Base-by-base conservation (phyloP, 768 basidiomycete genomes). In the Hebeloma cylindrosporum region DNA sequence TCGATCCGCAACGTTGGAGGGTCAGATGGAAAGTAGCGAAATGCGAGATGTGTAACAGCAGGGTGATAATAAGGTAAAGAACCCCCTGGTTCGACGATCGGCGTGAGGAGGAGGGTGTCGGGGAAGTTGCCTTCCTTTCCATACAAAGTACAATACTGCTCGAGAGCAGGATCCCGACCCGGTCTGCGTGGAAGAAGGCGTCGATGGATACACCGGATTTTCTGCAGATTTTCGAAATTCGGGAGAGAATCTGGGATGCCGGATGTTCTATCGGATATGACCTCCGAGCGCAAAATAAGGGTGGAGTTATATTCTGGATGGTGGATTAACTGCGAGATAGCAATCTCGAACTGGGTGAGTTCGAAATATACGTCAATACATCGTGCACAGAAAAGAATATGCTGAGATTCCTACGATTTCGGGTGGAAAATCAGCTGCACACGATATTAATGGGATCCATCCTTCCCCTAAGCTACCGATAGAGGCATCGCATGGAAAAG, bases 231-330 rank as follows among this genome's bases (percentile, higher is more conserved):
- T 2, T 67, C 56, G 17, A 84, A 50, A 1, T 25, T 28, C 0
- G 77, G 76, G 5, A 74, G 46, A 1, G 50, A 26, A 1, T 45
- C 10, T 0, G 73, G 70, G 31, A 74, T 62, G 6, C 67, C 56
- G 4, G 54, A 53, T 5, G 53, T 61, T 17, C 60, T 52, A 33
- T 82, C 74, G 5, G 61, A 59, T 14, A 88, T 37, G 3, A 76
- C 77, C 28, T 95, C 89, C 0, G 93, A 88, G 2, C 94, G 80
- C 13, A 97, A 69, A 45, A 97, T 95, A 20, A 95, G 76, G 0
- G 89, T 87, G 0, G 91, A 92, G 59, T 94, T 95, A 61, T 91
- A 90, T 59, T 97, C 94, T 5, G 94, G 94, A 59, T 95, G 92
- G 27, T 87, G 77, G 5, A 93, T 71, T 13, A 95, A 70, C 50